Evolutionary conservation across 2,329 filamentous ascomycete species (phyloP).

Genomic region (Hypoxylon sp.): DNA sequence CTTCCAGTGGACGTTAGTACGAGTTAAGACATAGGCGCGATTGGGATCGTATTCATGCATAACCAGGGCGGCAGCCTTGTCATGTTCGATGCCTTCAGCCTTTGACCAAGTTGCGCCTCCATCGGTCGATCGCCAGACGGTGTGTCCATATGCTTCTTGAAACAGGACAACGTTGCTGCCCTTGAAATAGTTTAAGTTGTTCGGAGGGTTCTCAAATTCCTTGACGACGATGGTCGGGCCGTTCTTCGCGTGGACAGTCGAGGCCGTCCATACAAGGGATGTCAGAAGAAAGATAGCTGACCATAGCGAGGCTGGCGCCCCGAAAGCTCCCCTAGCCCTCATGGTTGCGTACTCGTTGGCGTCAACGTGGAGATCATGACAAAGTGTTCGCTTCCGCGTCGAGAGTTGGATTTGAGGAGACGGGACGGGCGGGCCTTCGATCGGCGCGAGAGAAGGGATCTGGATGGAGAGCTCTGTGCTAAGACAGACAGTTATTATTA

Average conservation of each 20-base stretch:
- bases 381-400: conserved; percentile 45
- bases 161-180: conserved; percentile 86
- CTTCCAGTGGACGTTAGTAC: conserved; percentile 79
- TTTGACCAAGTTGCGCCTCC: conserved; percentile 82
- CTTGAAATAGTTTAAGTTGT: conserved; percentile 88
- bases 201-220: conserved; percentile 75
- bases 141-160: conserved; percentile 73
- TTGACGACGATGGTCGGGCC: conserved; percentile 75
- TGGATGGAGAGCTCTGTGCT: conserved; percentile 4
- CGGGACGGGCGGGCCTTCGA: conserved; percentile 12
- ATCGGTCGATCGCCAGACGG: conserved; percentile 82
- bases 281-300: conserved; percentile 55
- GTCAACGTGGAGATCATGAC: conserved; percentile 59
- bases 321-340: conserved; percentile 64
- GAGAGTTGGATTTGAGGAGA: conserved; percentile 1
- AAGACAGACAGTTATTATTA: conserved; percentile 11
- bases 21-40: conserved; percentile 84
- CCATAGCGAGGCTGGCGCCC: conserved; percentile 62
- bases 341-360: conserved; percentile 61
- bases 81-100: conserved; percentile 74
- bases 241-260: conserved; percentile 66
- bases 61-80: conserved; percentile 72
- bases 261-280: conserved; percentile 44
- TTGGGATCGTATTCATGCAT: conserved; percentile 84
- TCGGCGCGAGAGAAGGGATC: conserved; percentile 18